phyloP scores from a whole-genome alignment of 208 protist genomes.

The Trypanosoma congolense region DNA sequence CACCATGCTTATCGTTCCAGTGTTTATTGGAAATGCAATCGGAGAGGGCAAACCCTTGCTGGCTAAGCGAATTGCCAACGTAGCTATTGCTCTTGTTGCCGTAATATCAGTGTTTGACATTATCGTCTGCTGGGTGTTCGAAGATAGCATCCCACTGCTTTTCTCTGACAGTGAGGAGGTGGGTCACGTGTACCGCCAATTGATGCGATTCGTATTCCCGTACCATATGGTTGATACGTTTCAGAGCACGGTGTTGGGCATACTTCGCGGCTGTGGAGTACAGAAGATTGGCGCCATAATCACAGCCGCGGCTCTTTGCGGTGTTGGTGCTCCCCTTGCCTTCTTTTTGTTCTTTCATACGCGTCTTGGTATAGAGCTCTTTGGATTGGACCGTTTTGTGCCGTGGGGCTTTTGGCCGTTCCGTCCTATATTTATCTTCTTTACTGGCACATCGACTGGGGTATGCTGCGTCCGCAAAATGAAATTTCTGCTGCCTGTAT shows the following conservation, averaged over 20 bases:
- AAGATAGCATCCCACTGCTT: constrained; percentile 48
- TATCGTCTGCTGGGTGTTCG: constrained; percentile 38
- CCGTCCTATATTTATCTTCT: constrained; percentile 69
- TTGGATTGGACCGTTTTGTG: constrained; percentile 71
- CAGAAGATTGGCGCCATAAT: constrained; percentile 65
- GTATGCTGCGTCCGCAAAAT: constrained; percentile 46
- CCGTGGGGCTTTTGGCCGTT: constrained; percentile 35
- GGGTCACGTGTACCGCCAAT: constrained; percentile 16
- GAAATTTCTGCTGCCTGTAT: not conserved
- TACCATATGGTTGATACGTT: constrained; percentile 82
- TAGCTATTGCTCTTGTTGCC: constrained; percentile 50
- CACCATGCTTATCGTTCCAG: constrained; percentile 64
- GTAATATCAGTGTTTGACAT: constrained; percentile 44
- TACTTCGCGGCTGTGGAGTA: constrained; percentile 68
- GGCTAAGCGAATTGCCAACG: constrained; percentile 55
- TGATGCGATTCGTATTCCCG: constrained; percentile 53
- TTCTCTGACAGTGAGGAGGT: constrained; percentile 57
- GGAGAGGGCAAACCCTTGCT: constrained; percentile 65
- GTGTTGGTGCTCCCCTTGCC: constrained; percentile 58
- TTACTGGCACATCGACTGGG: constrained; percentile 69
- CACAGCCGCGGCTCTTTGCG: constrained; percentile 55
- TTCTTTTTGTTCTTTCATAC: constrained; percentile 80
- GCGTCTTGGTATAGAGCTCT: constrained; percentile 62
- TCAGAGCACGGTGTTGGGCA: constrained; percentile 77
- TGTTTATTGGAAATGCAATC: constrained; percentile 86